These are phyloP conservation scores for Fusarium sp. DNA, from an alignment of 2,329 filamentous ascomycete genomes.

Conservation along the genomic window DNA sequence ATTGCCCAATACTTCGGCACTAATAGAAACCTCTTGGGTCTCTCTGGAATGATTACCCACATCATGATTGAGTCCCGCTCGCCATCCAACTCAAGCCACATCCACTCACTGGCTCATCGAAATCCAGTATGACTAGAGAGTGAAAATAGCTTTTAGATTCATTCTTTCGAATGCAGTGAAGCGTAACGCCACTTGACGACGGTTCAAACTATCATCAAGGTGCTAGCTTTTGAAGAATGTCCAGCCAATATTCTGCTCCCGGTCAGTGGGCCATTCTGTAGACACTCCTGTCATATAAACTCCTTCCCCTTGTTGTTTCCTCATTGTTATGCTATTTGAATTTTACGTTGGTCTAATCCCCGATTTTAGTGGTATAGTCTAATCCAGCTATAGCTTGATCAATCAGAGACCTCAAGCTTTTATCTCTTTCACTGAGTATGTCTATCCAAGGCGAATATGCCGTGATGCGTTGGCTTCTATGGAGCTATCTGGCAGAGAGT, in stretches of 20 bases:
- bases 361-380: neutral
- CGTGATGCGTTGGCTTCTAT: no score
- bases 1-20: neutral
- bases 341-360: neutral
- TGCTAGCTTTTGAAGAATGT: neutral
- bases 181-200: neutral
- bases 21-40: neutral
- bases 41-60: no score
- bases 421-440: no score
- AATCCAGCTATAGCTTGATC: neutral
- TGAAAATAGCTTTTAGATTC: neutral
- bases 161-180: neutral
- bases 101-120: accelerated
- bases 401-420: neutral
- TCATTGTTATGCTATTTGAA: neutral
- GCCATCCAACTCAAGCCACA: neutral
- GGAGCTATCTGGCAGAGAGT: no score
- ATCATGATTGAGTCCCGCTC: neutral
- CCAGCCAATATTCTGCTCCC: neutral
- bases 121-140: neutral
- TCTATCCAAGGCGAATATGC: no score
- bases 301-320: neutral
- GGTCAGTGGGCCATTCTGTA: neutral
- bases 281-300: neutral
- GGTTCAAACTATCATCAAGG: neutral